phyloP scores from a whole-genome alignment of 257 asterid species.

The Solanum megistacrolobum region DNA sequence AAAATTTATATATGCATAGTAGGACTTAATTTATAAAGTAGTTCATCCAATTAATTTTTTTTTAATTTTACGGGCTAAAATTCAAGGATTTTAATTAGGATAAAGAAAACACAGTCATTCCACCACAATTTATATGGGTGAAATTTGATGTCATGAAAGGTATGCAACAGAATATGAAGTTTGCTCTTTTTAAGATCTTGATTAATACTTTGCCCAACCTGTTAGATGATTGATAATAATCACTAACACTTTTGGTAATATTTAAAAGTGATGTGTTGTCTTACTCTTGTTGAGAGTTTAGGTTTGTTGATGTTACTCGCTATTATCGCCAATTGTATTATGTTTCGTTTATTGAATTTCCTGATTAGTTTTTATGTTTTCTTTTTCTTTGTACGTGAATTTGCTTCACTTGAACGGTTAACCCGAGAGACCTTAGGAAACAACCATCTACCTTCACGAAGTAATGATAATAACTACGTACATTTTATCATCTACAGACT shows the following conservation, averaged over 20 bases:
- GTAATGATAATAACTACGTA: too few relatives aligned
- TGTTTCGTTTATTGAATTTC: too few relatives aligned
- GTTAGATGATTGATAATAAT: neutral
- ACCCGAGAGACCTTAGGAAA: rapidly evolving
- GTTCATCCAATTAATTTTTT: too few relatives aligned
- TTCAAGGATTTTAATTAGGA: too few relatives aligned
- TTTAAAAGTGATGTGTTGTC: neutral
- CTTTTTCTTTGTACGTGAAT: rapidly evolving
- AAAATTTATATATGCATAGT: too few relatives aligned
- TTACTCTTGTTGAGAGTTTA: neutral
- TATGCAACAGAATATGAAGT: neutral
- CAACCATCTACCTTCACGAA: neutral
- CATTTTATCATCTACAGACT: rapidly evolving
- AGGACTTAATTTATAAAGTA: too few relatives aligned
- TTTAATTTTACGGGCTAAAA: rapidly evolving
- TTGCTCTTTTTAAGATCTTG: neutral
- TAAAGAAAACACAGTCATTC: rapidly evolving
- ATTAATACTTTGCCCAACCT: neutral
- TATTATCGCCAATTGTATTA: too few relatives aligned
- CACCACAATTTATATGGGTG: too few relatives aligned
- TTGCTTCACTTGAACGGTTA: neutral
- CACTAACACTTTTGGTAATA: neutral
- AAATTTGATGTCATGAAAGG: neutral
- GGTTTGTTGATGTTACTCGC: neutral
- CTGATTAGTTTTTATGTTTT: neutral